Conservation (phyloP, 78 protist species). For the Cavenderia fasciculata region DNA sequence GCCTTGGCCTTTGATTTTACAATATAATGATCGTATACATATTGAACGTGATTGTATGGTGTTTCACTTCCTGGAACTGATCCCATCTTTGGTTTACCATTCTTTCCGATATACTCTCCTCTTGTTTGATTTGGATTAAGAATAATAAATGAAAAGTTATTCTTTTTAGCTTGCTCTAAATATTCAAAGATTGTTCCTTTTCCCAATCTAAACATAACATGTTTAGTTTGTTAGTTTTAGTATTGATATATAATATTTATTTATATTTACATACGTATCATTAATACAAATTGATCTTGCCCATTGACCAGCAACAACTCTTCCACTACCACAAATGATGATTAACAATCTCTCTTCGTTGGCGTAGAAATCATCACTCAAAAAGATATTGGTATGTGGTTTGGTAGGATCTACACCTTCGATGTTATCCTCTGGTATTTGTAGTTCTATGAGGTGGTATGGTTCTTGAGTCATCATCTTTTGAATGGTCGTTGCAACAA, state of each 20-base stretch:
- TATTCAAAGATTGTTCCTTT: constrained; percentile 49
- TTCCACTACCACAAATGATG: constrained; percentile 46
- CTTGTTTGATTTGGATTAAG: constrained; percentile 35
- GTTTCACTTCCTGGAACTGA: constrained; percentile 30
- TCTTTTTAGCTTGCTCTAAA: not conserved
- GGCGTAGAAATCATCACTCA: constrained; percentile 21
- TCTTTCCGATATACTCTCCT: not conserved
- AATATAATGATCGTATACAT: constrained; percentile 10
- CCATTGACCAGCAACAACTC: constrained; percentile 74
- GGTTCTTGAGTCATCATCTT: not conserved
- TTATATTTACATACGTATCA: too few species aligned
- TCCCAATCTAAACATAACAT: too few species aligned
- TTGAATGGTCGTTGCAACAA: constrained; percentile 22
- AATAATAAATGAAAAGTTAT: constrained; percentile 14
- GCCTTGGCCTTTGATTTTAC: constrained; percentile 24
- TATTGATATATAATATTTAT: too few species aligned
- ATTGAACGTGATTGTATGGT: constrained; percentile 40
- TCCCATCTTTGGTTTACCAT: not conserved
- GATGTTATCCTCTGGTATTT: not conserved
- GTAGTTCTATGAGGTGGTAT: constrained; percentile 13
- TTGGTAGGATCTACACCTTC: not conserved
- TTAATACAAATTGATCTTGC: constrained; percentile 61
- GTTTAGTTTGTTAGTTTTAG: too few species aligned
- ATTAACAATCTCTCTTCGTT: constrained; percentile 8
- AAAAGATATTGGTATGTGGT: constrained; percentile 20